Conservation (phyloP, 106 monocot species). For the Dendrobium nobile region DNA sequence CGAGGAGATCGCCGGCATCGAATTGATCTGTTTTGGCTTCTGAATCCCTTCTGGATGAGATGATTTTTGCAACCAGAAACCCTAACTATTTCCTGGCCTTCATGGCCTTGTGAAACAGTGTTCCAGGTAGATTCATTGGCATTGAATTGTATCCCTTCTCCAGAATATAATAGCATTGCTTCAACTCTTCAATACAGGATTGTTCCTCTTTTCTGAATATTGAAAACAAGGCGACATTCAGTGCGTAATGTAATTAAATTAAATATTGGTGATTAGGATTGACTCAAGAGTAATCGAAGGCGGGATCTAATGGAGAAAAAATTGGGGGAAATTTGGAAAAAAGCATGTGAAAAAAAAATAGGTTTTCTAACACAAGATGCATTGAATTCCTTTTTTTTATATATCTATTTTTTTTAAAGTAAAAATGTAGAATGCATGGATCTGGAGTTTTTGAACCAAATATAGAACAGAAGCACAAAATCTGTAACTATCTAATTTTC, state of each 20-base stretch:
- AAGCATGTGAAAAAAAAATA: too few species aligned
- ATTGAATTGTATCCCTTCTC: slow-evolving; percentile 97
- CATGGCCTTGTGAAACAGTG: slow-evolving; percentile 85
- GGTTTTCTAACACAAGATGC: too few species aligned
- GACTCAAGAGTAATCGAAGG: not conserved
- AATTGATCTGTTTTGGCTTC: not conserved
- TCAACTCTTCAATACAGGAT: slow-evolving; percentile 52
- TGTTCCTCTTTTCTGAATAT: slow-evolving; percentile 71
- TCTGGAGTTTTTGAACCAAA: too few species aligned
- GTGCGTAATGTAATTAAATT: slow-evolving; percentile 47
- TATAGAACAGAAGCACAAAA: too few species aligned
- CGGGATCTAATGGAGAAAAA: not conserved
- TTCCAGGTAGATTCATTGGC: slow-evolving; percentile 90
- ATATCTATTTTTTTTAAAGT: too few species aligned
- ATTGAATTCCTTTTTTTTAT: too few species aligned
- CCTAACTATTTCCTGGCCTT: slow-evolving; percentile 53
- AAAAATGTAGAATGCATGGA: too few species aligned
- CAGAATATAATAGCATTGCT: slow-evolving; percentile 64
- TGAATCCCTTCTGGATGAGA: slow-evolving; percentile 38
- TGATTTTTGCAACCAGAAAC: slow-evolving; percentile 41
- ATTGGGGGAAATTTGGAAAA: too few species aligned
- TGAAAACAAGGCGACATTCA: slow-evolving; percentile 75
- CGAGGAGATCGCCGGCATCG: slow-evolving; percentile 48
- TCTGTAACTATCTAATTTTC: too few species aligned
- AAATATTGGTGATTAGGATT: not conserved